These are phyloP conservation scores for Torrubiella hemipterigena DNA, from an alignment of 2,329 filamentous ascomycete genomes.

Conservation along the genomic window DNA sequence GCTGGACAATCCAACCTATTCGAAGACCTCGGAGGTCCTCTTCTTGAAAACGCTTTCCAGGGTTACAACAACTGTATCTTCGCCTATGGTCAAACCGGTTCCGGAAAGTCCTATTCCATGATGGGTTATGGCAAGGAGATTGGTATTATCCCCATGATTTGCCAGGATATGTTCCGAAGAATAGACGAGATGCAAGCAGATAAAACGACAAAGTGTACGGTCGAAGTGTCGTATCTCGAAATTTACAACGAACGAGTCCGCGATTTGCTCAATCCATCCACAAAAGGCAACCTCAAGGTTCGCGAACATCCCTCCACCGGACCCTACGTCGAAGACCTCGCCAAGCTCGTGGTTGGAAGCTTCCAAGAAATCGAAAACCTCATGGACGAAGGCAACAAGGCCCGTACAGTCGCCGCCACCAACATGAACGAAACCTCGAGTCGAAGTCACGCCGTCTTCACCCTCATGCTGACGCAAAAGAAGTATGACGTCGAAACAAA, in stretches of 20 bases:
- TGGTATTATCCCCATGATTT: constrained; percentile 94
- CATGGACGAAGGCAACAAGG: constrained; percentile 99
- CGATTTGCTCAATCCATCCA: constrained; percentile 87
- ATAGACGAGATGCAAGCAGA: constrained; percentile 63
- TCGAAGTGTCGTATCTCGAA: constrained; percentile 96
- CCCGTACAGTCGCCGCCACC: constrained; percentile 90
- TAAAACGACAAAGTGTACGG: constrained; percentile 72
- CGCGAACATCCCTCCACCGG: constrained; percentile 95
- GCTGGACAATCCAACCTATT: constrained; percentile 86
- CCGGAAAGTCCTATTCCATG: constrained; percentile 98
- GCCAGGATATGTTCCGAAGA: constrained; percentile 90
- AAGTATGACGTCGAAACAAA: constrained; percentile 82
- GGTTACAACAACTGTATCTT: constrained; percentile 99
- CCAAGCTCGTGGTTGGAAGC: constrained; percentile 84
- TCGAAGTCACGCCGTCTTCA: constrained; percentile 97
- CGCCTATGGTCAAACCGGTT: constrained; percentile 95
- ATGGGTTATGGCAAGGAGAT: constrained; percentile 97
- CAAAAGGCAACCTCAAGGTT: constrained; percentile 93
- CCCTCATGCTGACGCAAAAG: constrained; percentile 89
- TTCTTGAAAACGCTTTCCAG: constrained; percentile 95
- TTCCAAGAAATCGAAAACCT: constrained; percentile 94
- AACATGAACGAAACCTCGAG: constrained; percentile 99
- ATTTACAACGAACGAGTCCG: constrained; percentile 98
- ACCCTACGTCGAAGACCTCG: constrained; percentile 94
- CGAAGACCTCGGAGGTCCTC: constrained; percentile 72